Percentiles rank a stretch among this genome's conserved stretches.
Conservation (phyloP, 768 basidiomycete species). For the Thelephora aurantiotincta region DNA sequence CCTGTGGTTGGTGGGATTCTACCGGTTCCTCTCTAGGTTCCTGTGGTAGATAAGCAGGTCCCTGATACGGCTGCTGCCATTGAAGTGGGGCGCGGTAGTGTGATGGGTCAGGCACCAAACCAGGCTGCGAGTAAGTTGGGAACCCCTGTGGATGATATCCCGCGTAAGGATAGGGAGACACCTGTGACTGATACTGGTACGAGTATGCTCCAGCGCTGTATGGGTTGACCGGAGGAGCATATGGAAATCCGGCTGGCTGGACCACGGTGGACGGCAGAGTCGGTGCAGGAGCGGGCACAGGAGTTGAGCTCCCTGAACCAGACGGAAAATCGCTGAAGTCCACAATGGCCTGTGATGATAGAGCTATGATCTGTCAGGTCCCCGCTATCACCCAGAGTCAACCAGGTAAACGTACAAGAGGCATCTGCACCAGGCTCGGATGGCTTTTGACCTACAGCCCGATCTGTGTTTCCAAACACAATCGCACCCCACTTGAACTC, state of each 20-base stretch:
- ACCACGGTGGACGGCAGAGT: not conserved
- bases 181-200: not conserved
- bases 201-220: not conserved
- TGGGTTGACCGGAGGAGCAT: not conserved
- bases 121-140: not conserved
- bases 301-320: too few species aligned
- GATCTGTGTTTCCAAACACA: slow-evolving; percentile 62
- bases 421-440: slow-evolving; percentile 32
- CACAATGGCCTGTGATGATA: not conserved
- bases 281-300: not conserved
- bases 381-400: too few species aligned
- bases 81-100: slow-evolving; percentile 15
- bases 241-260: not conserved
- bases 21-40: too few species aligned
- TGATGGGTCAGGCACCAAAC: slow-evolving; percentile 11
- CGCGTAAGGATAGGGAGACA: slow-evolving; percentile 1
- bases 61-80: slow-evolving; percentile 22
- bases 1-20: too few species aligned
- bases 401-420: not conserved
- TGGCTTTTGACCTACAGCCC: slow-evolving; percentile 56
- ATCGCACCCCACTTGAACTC: slow-evolving; percentile 80
- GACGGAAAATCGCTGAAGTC: not conserved
- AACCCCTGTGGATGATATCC: not conserved
- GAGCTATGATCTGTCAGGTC: not conserved
- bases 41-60: slow-evolving; percentile 8